Base-by-base conservation (phyloP, 1,284 basidiomycete species). In the Puccinia polysora region DNA sequence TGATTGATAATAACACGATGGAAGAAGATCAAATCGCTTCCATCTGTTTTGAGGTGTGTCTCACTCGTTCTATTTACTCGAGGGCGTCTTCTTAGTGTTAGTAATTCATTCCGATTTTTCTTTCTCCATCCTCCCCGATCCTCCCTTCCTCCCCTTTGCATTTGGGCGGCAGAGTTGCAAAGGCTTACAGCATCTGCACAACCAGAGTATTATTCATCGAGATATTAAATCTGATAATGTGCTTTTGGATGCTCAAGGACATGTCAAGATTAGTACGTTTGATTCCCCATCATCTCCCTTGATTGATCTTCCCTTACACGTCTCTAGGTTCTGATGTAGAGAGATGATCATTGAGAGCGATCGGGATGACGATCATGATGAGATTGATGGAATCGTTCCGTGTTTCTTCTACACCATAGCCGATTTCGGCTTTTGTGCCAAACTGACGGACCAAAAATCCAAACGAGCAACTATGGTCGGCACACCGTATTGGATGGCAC, bases 401-500 rank as follows among this genome's bases (percentile, higher is more conserved):
- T 14, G 32, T 47, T 64, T 71, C n/a, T n/a, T n/a, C n/a, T n/a
- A n/a, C n/a, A n/a, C n/a, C n/a, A n/a, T n/a, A 95, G 92, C 94
- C 78, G 95, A 97, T 81, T 97, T 98, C 79, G 95, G 94, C 49
- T 97, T 97, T 84, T 96, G 94, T 78, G 95, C 95, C 73, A 96
- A 97, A 81, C 84, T 98, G 23, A 96, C 94, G 0, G 94, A 97
- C 78, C 91, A 97, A 81, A 97, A 97, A 81, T 93, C 92, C 18
- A 97, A 97, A 82, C 89, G 95, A 58, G 93, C 95, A 28, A 97
- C 95, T 3, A 97, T 97, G 94, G 95, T 97, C 5, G 95, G 95
- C 25, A 97, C 95, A 6, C 95, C 95, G 0, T 97, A 97, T 82
- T 97, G 95, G 95, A 98, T 98, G 95, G 95, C 95, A 0, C 95